Evolutionary conservation across 148 eudicot genomes (phyloP), one percentile per base, ranked within the genome.

Genomic region (Silene conica): DNA sequence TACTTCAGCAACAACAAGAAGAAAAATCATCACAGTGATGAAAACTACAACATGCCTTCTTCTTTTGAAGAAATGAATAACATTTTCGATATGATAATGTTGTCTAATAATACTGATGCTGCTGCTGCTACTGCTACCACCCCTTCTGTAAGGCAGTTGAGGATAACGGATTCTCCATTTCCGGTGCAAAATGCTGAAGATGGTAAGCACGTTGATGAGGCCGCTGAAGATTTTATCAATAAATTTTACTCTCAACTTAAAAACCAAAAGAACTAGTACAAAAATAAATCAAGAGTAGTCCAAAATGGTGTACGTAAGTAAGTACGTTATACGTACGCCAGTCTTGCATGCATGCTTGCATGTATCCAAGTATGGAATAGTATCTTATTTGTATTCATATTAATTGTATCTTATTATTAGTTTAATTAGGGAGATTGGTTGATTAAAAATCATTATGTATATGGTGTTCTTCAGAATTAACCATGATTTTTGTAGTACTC

Each of bases 121-220:
- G 34, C 34, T 26, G 28, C 28, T 31, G 34, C 34, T 31, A 5
- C 34, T 26, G 28, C 28, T 31, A 31, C 4, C 0, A 31, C 34
- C 34, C 34, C 34, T 31, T 31, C 34, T 31, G 34, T 31, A 1
- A 79, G 90, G 80, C 92, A 87, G 82, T 79, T 90, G 62, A 83
- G 90, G 86, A 74, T 90, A 4, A 89, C 89, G 3, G 96, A 90
- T 61, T 89, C 97, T 11, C 97, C 97, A 14, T 89, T 73, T 64
- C 89, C 88, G 13, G 8, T 87, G 57, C 66, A 71, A n/a, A 78
- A 79, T 45, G 50, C 8, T 0, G 87, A 78, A 0, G 90, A 67
- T 3, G 85, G 60, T 8, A 61, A 45, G 38, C 84, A 74, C 26
- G 89, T 93, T 22, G 96, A 93, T 73, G 81, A 84, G 23, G 87